A percentile compares a stretch with the other conserved stretches of the same genome.
These are phyloP conservation scores for Fusarium continuum DNA, from an alignment of 2,329 filamentous ascomycete species.

Conservation along the genomic window DNA sequence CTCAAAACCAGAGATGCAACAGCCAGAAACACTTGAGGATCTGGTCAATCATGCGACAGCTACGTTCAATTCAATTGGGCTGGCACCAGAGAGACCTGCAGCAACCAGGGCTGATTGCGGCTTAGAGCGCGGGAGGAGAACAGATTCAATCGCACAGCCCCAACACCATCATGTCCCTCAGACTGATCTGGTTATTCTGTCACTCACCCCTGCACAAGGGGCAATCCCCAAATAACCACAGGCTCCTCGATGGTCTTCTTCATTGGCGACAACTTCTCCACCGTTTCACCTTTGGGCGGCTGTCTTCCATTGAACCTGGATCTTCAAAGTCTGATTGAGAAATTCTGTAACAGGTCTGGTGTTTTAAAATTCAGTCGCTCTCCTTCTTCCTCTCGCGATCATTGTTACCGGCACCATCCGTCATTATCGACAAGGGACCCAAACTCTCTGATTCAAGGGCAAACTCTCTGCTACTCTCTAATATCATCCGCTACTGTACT, in stretches of 20 bases:
- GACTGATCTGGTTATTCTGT: conserved; percentile 3
- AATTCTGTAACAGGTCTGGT: conserved; percentile 30
- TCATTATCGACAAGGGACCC: neutral
- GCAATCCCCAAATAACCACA: conserved; percentile 30
- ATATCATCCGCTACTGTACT: neutral
- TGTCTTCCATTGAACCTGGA: conserved; percentile 15
- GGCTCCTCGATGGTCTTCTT: neutral
- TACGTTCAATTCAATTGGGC: conserved; percentile 22
- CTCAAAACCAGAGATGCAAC: conserved; percentile 31
- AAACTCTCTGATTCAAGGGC: conserved; percentile 9
- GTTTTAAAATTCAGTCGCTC: conserved; percentile 21
- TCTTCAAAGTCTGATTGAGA: conserved; percentile 13
- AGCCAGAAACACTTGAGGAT: conserved; percentile 22
- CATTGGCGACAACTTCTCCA: conserved; percentile 29
- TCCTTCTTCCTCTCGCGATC: neutral
- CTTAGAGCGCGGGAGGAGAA: neutral
- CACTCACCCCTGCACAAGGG: conserved; percentile 11
- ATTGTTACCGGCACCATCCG: neutral
- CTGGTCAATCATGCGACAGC: conserved; percentile 34
- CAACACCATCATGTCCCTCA: too few species aligned
- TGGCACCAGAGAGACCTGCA: conserved; percentile 2
- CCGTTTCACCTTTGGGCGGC: conserved; percentile 30
- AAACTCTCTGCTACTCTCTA: neutral
- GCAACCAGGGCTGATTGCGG: conserved; percentile 6
- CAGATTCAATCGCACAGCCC: neutral